Conservation (phyloP, 2,329 filamentous ascomycete genomes). For the Paecilomyces sp. region DNA sequence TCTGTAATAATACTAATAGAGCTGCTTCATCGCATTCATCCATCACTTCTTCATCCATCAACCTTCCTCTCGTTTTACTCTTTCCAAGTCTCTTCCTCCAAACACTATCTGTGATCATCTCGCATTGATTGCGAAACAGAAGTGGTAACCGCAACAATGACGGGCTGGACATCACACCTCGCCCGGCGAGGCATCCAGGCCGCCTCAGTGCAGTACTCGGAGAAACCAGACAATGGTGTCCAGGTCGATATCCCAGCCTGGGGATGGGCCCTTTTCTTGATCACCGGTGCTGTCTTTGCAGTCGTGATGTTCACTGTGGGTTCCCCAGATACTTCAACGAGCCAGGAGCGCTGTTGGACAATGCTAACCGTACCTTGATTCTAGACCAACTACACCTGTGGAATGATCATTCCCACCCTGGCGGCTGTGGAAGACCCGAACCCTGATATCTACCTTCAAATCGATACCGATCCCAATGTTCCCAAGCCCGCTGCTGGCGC, state of each 20-base stretch:
- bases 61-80: background rate
- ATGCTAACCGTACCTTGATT: background rate
- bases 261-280: conserved; percentile 19
- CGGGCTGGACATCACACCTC: conserved; percentile 13
- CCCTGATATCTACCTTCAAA: conserved; percentile 46
- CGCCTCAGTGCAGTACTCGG: conserved; percentile 17
- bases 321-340: background rate
- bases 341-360: background rate
- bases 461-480: conserved; percentile 33
- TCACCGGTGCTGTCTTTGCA: conserved; percentile 19
- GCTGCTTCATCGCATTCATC: background rate
- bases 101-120: background rate
- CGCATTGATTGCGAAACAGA: background rate
- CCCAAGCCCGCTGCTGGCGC: conserved; percentile 24
- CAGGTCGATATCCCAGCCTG: conserved; percentile 16
- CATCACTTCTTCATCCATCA: background rate
- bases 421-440: conserved; percentile 57
- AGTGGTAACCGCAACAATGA: background rate
- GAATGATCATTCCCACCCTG: conserved; percentile 53
- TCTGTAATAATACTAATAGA: background rate
- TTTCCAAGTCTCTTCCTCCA: background rate
- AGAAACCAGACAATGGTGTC: conserved; percentile 11
- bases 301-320: conserved; percentile 20
- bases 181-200: conserved; percentile 30
- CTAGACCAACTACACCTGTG: conserved; percentile 52